A percentile compares a stretch with the other conserved stretches of the same genome.
Conservation (phyloP, 352 stramenopile genomes). For the Peronosclerospora sorghi region DNA sequence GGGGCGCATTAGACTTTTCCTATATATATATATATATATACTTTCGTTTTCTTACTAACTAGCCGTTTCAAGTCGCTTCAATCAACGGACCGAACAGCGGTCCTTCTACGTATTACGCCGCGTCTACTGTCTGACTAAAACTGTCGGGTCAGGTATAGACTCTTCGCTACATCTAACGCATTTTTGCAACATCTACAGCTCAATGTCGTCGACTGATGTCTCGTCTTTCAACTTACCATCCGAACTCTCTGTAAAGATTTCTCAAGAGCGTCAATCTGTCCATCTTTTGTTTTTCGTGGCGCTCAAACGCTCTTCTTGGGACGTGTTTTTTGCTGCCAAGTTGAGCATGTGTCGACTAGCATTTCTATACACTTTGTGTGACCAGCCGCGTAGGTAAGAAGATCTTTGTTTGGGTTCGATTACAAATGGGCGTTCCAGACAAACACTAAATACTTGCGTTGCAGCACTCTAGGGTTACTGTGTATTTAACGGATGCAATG, state of each 20-base stretch:
- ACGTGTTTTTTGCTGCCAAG: slow-evolving; percentile 46
- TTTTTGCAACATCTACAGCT: slow-evolving; percentile 27
- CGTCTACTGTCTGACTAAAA: no score
- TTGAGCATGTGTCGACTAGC: slow-evolving; percentile 49
- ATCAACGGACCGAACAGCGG: no score
- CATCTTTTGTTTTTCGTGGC: slow-evolving; percentile 46
- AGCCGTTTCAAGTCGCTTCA: no score
- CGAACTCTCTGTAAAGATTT: slow-evolving; percentile 16
- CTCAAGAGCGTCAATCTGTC: slow-evolving; percentile 8
- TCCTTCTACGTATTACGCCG: no score
- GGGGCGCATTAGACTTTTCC: no score
- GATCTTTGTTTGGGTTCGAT: no score
- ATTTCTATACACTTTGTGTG: slow-evolving; percentile 34
- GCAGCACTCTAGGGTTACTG: slow-evolving; percentile 19
- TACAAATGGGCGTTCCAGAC: no score
- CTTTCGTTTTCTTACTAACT: no score
- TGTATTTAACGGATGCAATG: slow-evolving; percentile 61
- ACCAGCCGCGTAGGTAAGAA: slow-evolving; percentile 48
- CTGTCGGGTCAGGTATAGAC: no score
- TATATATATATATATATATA: no score
- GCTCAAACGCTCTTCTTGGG: slow-evolving; percentile 62
- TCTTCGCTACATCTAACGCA: no score
- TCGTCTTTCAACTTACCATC: slow-evolving; percentile 36
- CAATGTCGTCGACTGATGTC: slow-evolving; percentile 1
- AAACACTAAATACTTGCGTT: slow-evolving; percentile 1